A percentile compares a stretch with the other conserved stretches of the same genome.
These are phyloP conservation scores for Tulasnella sp. DNA, from an alignment of 768 basidiomycete genomes.

Conservation along the genomic window DNA sequence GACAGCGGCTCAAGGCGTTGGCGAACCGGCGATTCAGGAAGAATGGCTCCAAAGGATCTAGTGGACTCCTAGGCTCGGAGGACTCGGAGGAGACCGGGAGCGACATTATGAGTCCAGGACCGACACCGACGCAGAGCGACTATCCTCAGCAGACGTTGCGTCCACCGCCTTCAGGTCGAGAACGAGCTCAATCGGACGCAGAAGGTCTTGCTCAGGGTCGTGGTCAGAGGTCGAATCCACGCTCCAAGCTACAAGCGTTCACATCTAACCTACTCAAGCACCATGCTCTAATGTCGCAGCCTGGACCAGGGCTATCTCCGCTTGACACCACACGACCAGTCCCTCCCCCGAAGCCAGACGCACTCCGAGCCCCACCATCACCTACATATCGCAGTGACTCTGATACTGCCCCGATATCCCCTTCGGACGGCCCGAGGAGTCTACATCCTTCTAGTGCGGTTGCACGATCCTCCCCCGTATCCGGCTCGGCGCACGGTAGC, in stretches of 20 bases:
- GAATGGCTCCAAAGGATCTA: too few species aligned
- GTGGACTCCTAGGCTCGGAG: too few species aligned
- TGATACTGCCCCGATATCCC: neutral
- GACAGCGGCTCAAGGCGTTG: too few species aligned
- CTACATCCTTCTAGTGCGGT: too few species aligned
- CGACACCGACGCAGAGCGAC: too few species aligned
- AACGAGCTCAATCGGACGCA: neutral
- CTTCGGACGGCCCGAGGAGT: too few species aligned
- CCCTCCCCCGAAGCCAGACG: constrained; percentile 4
- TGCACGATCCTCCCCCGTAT: too few species aligned
- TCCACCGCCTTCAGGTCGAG: neutral
- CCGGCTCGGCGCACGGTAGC: too few species aligned
- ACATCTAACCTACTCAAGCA: neutral
- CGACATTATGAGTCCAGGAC: too few species aligned
- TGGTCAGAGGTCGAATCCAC: neutral
- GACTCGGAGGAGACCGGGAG: too few species aligned
- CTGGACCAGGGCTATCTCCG: neutral
- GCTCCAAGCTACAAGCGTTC: constrained; percentile 13
- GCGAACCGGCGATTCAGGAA: too few species aligned
- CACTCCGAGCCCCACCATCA: neutral
- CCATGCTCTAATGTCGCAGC: neutral
- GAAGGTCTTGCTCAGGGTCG: neutral
- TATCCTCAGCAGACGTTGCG: too few species aligned
- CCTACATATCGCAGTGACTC: neutral
- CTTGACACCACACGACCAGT: neutral